Percentiles rank a stretch among this genome's conserved stretches.
Evolutionary conservation across 495 filamentous ascomycete genomes (phyloP).

Genomic region (Pyronema omphalodes): DNA sequence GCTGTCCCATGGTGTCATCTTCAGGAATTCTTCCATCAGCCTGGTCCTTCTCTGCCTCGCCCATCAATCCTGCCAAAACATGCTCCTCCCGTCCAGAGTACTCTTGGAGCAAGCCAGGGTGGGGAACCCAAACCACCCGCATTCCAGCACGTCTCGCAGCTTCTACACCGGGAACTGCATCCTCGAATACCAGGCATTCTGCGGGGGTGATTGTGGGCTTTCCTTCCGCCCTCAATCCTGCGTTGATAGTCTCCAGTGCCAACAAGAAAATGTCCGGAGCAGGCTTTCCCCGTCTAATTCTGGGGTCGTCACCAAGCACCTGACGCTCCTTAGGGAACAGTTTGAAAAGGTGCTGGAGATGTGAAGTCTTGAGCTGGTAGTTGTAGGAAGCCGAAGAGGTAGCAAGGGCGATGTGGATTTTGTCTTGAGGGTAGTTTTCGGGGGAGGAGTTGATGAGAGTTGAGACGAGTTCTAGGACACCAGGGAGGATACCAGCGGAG

Average conservation of each 20-base stretch:
- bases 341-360: slow-evolving; percentile 53
- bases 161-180: slow-evolving; percentile 83
- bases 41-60: slow-evolving; percentile 31
- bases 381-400: slow-evolving; percentile 55
- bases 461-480: slow-evolving; percentile 49
- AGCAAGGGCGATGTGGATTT: slow-evolving; percentile 69
- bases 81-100: slow-evolving; percentile 58
- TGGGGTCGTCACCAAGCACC: slow-evolving; percentile 70
- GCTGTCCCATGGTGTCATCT: slow-evolving; percentile 31
- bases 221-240: slow-evolving; percentile 36
- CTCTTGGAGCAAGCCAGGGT: slow-evolving; percentile 56
- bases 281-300: slow-evolving; percentile 73
- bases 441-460: slow-evolving; percentile 29
- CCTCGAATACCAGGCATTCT: slow-evolving; percentile 94
- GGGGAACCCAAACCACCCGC: slow-evolving; percentile 86
- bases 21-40: slow-evolving; percentile 2
- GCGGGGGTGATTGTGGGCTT: slow-evolving; percentile 54
- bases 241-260: slow-evolving; percentile 72
- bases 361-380: slow-evolving; percentile 61
- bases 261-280: slow-evolving; percentile 87
- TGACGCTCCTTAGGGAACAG: slow-evolving; percentile 48
- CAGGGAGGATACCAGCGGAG: slow-evolving; percentile 53
- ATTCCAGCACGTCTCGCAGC: slow-evolving; percentile 81
- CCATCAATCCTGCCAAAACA: slow-evolving; percentile 69
- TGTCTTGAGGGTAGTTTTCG: slow-evolving; percentile 19